Evolutionary conservation across 441 rosid species (phyloP), one percentile per base, ranked within the genome.

Genomic region (Gossypium gossypioides): DNA sequence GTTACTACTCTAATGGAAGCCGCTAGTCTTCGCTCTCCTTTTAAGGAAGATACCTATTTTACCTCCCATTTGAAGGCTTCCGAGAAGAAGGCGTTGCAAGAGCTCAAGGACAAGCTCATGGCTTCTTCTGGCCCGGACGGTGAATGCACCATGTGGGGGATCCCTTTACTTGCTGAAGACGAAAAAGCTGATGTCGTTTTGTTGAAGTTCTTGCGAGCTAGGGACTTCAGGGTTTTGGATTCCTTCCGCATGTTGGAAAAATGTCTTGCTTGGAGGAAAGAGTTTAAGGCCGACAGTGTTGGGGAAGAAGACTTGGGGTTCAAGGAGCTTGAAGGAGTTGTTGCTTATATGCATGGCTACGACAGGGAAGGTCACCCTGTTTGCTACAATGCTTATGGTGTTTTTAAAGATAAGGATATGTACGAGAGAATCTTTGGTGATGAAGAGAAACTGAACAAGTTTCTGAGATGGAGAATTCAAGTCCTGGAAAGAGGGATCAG

Each of bases 401-500:
- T 92, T 51, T 95, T 95, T 48, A 84, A 78, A 74, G 97, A 91
- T 64, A 86, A 68, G 46, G 99, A 89, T 6, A 83, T 89, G 88
- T 92, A 92, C 37, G 96, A 95, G 69, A 90, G 85, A 75, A 85
- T 89, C 56, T 91, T 95, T 54, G 97, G 97, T 4, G 94, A 92
- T 64, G 96, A 92, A 4, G 97, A 92, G 52, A 92, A 92, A 74
- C 82, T 92, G 58, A 78, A 87, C 67, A 89, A 76, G 81, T 95
- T 95, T 24, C 63, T 95, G 12, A 84, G 92, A 63, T 95, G 99
- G 99, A 88, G 97, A 65, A 90, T 92, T 78, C 99, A 92, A 72
- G 93, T 95, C 16, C 79, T 95, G 2, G 99, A 95, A 67, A 87
- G 83, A 83, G 97, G 99, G 74, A 86, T 95, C 15, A 81, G 80